Base-by-base conservation (phyloP, 257 asterid species). In the Gentiana dahurica region DNA sequence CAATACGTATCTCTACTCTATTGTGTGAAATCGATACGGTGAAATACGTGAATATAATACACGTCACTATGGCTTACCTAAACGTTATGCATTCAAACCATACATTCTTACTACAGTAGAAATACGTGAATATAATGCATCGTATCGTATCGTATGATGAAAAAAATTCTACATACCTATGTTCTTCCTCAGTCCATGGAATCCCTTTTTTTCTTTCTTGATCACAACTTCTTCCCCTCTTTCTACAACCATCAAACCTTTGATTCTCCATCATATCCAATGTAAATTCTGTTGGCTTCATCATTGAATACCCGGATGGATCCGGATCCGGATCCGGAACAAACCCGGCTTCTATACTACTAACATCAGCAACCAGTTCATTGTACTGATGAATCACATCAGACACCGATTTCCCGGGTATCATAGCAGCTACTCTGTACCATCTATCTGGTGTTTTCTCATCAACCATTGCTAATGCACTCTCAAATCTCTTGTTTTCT, bases 111-210 rank as follows among this genome's bases (percentile, higher is more conserved):
- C 24, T 24, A 24, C 24, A 24, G 24, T 24, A 24, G 24, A 24
- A 24, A 24, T 24, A 24, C 24, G 24, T 24, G 24, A 24, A 24
- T 24, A 24, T 24, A 24, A 24, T 24, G 24, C 24, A 24, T 24
- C 24, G 24, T 24, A 24, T 24, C 24, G 24, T 24, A 24, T 24
- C 24, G 24, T 24, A 24, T 24, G 24, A 24, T 24, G n/a, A 24
- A 24, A 24, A 24, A 24, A 24, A 24, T 24, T 24, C 24, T 24
- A 24, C 24, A 47, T 35, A 86, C 96, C 94, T 83, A 74, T 89
- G 97, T 49, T 89, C 97, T 3, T 83, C 94, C 63, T 85, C 85
- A 3, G 97, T 89, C 97, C 97, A 89, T 1, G 95, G 95, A 0
- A 85, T 74, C 58, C 95, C 89, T 68, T 78, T 85, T 68, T 70